Percentiles rank a stretch among this genome's conserved stretches.
phyloP scores from a whole-genome alignment of 208 protist species.

The Eutreptiella sp. region DNA sequence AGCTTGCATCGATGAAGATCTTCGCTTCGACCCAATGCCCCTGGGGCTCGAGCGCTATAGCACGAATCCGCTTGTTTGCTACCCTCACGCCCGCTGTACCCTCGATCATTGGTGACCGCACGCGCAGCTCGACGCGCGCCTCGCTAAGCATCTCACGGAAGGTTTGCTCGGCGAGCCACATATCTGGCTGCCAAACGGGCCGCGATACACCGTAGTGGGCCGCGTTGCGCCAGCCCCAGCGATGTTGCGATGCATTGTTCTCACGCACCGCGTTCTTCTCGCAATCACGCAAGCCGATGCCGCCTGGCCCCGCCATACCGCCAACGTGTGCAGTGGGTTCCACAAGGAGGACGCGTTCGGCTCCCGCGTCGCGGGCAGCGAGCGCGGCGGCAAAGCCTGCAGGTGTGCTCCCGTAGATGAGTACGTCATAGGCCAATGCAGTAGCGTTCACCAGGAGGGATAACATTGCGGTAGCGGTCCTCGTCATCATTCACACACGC shows the following conservation, averaged over 20 bases:
- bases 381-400: slow-evolving; percentile 9
- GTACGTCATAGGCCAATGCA: slow-evolving; percentile 6
- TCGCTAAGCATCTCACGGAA: not conserved
- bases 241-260: not conserved
- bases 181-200: slow-evolving; percentile 15
- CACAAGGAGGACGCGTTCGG: slow-evolving; percentile 4
- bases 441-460: too few relatives aligned
- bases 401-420: slow-evolving; percentile 18
- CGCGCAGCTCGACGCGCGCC: not conserved
- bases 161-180: not conserved
- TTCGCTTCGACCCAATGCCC: slow-evolving; percentile 2
- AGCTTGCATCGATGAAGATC: slow-evolving; percentile 8
- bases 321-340: slow-evolving; percentile 3
- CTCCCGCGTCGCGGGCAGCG: not conserved
- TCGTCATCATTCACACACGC: too few relatives aligned
- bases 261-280: not conserved
- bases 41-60: too few relatives aligned
- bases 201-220: not conserved
- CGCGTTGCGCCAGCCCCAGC: slow-evolving; percentile 14
- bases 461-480: too few relatives aligned
- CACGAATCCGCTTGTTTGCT: too few relatives aligned
- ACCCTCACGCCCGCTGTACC: too few relatives aligned
- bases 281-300: slow-evolving; percentile 16
- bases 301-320: slow-evolving; percentile 11
- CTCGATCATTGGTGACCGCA: too few relatives aligned